Evolutionary conservation across 164 flowering plant species (phyloP).

Genomic region (Paratinospora sagittata): DNA sequence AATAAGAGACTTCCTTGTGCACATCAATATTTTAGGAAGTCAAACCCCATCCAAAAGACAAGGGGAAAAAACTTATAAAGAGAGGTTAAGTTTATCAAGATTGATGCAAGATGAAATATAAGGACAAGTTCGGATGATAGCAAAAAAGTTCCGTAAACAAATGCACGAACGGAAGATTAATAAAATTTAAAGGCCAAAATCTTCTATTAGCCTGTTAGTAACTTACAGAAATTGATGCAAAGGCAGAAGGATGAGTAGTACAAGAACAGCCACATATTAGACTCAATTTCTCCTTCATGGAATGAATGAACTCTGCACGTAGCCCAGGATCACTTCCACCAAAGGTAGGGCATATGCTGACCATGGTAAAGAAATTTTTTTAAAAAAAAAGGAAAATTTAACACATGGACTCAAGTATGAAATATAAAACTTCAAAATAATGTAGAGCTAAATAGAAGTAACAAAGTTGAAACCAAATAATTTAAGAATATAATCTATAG

Average conservation of each 20-base stretch:
- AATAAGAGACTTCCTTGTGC: no score
- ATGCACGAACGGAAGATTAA: not conserved
- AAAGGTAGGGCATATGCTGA: slow-evolving; percentile 78
- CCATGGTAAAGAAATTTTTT: slow-evolving; percentile 1
- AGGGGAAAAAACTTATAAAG: no score
- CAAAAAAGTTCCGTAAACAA: no score
- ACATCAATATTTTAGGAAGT: no score
- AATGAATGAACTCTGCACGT: slow-evolving; percentile 73
- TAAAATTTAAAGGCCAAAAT: not conserved
- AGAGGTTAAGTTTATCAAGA: no score
- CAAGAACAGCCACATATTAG: slow-evolving; percentile 69
- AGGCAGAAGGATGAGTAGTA: slow-evolving; percentile 60
- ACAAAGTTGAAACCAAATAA: not conserved
- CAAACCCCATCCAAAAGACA: no score
- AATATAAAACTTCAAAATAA: no score
- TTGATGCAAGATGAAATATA: no score
- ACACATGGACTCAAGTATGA: not conserved
- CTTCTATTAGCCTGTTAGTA: not conserved
- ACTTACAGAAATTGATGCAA: slow-evolving; percentile 84
- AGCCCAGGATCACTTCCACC: slow-evolving; percentile 97
- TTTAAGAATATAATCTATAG: not conserved
- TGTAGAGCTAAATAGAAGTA: no score
- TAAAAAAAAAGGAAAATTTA: not conserved
- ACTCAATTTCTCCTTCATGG: slow-evolving; percentile 69
- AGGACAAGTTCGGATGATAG: no score